Evolutionary conservation across 805 yeast genomes (phyloP).

Genomic region (Candida easanensis): DNA sequence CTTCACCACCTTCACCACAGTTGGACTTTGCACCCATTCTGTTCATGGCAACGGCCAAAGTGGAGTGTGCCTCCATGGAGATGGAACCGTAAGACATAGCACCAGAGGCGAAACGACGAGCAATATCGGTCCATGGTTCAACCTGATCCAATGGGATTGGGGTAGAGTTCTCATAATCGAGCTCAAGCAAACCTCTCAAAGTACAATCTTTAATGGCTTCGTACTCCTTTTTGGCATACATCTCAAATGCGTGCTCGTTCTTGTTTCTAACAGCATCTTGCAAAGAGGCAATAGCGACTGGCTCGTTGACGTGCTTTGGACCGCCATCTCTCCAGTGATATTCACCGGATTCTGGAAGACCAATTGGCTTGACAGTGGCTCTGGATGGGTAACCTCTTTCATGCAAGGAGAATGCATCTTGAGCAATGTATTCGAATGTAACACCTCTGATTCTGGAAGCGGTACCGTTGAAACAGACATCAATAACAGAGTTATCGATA

Average conservation of each 20-base stretch:
- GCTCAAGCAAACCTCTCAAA: slow-evolving; percentile 87
- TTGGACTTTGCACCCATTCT: slow-evolving; percentile 96
- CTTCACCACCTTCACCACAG: slow-evolving; percentile 99
- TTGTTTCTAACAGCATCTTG: slow-evolving; percentile 99
- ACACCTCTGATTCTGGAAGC: slow-evolving; percentile 96
- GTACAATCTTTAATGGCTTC: slow-evolving; percentile 94
- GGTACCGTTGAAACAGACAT: slow-evolving; percentile 94
- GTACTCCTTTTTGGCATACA: slow-evolving; percentile 83
- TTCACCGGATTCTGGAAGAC: slow-evolving; percentile 91
- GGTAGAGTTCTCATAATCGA: slow-evolving; percentile 68
- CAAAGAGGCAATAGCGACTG: slow-evolving; percentile 88
- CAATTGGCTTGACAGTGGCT: slow-evolving; percentile 62
- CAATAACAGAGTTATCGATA: slow-evolving; percentile 91
- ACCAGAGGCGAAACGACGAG: slow-evolving; percentile 96
- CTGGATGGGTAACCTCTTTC: slow-evolving; percentile 88
- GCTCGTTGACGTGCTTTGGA: slow-evolving; percentile 91
- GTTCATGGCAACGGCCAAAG: slow-evolving; percentile 98
- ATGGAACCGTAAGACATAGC: slow-evolving; percentile 99
- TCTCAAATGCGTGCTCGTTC: slow-evolving; percentile 89
- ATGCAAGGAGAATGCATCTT: slow-evolving; percentile 92
- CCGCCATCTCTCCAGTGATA: slow-evolving; percentile 99
- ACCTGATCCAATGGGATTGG: slow-evolving; percentile 95
- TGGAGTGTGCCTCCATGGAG: slow-evolving; percentile 97
- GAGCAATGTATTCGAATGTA: slow-evolving; percentile 93
- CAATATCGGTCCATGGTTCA: slow-evolving; percentile 99